Evolutionary conservation across 805 yeast genomes (phyloP).

Genomic region (Wickerhamomyces queroliae): DNA sequence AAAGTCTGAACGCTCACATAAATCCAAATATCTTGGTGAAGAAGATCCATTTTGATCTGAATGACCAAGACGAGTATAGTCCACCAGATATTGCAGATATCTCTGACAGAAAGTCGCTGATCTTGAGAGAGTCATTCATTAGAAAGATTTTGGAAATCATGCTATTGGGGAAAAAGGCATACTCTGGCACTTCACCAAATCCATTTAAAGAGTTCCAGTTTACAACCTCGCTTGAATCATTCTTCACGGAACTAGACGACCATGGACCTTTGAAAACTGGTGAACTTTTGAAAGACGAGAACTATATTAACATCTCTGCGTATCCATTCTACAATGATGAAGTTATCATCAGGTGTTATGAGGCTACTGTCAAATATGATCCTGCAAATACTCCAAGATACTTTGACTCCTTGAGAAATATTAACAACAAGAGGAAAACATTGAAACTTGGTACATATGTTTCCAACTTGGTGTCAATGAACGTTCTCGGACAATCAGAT

Average conservation of each 20-base stretch:
- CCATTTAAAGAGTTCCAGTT: slow-evolving; percentile 25
- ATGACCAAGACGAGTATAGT: slow-evolving; percentile 28
- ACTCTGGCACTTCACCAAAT: slow-evolving; percentile 18
- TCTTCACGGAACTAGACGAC: slow-evolving; percentile 28
- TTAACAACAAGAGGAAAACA: slow-evolving; percentile 43
- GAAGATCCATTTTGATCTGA: slow-evolving; percentile 38
- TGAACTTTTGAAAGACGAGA: slow-evolving; percentile 21
- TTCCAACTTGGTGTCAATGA: slow-evolving; percentile 42
- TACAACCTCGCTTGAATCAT: slow-evolving; percentile 18
- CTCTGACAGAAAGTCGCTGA: slow-evolving; percentile 25
- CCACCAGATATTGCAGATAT: slow-evolving; percentile 43
- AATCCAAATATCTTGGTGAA: slow-evolving; percentile 46
- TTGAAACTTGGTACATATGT: slow-evolving; percentile 39
- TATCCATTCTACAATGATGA: slow-evolving; percentile 45
- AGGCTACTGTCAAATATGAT: slow-evolving; percentile 35
- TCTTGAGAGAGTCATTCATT: slow-evolving; percentile 41
- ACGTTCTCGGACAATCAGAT: slow-evolving; percentile 47
- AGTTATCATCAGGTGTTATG: slow-evolving; percentile 41
- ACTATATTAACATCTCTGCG: slow-evolving; percentile 41
- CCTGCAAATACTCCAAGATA: slow-evolving; percentile 41
- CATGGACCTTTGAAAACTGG: slow-evolving; percentile 19
- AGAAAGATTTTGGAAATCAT: slow-evolving; percentile 51
- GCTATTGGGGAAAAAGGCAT: slow-evolving; percentile 34
- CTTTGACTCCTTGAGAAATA: slow-evolving; percentile 48
- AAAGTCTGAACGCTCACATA: slow-evolving; percentile 49